phyloP scores from a whole-genome alignment of 768 basidiomycete genomes.

The Tubosaeta sp. region DNA sequence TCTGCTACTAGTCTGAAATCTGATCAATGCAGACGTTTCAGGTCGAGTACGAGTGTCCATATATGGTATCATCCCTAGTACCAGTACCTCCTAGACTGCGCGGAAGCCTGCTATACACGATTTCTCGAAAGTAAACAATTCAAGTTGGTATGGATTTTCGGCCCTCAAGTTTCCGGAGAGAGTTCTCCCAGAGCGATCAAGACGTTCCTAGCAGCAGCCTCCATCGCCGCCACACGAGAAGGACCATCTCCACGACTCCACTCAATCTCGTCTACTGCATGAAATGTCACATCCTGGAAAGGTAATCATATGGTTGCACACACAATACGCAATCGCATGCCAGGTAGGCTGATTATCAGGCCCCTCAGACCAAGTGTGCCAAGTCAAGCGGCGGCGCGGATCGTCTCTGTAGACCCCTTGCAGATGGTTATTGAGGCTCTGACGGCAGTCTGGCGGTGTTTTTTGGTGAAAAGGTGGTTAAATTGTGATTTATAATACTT shows the following conservation, averaged over 20 bases:
- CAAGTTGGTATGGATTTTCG: too few species aligned
- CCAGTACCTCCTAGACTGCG: neutral
- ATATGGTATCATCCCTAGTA: neutral
- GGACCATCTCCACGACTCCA: slow-evolving; percentile 20
- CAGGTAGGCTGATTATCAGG: slow-evolving; percentile 22
- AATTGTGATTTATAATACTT: neutral
- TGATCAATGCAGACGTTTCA: too few species aligned
- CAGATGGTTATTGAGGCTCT: slow-evolving; percentile 21
- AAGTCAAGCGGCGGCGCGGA: slow-evolving; percentile 11
- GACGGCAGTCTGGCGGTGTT: slow-evolving; percentile 16
- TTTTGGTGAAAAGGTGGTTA: neutral
- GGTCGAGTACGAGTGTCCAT: too few species aligned
- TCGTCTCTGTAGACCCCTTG: slow-evolving; percentile 14
- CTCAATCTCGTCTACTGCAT: slow-evolving; percentile 17
- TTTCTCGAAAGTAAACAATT: neutral
- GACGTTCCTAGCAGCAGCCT: slow-evolving; percentile 17
- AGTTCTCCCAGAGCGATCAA: slow-evolving; percentile 9
- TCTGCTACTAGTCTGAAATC: too few species aligned
- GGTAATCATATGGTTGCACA: slow-evolving; percentile 2
- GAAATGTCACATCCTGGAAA: neutral
- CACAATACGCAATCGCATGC: slow-evolving; percentile 20
- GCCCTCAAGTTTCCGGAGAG: neutral
- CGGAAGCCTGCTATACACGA: neutral
- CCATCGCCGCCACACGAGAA: slow-evolving; percentile 18
- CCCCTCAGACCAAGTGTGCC: slow-evolving; percentile 14